These are phyloP conservation scores for Grosmannia huntii DNA, from an alignment of 2,329 filamentous ascomycete species.

Conservation along the genomic window DNA sequence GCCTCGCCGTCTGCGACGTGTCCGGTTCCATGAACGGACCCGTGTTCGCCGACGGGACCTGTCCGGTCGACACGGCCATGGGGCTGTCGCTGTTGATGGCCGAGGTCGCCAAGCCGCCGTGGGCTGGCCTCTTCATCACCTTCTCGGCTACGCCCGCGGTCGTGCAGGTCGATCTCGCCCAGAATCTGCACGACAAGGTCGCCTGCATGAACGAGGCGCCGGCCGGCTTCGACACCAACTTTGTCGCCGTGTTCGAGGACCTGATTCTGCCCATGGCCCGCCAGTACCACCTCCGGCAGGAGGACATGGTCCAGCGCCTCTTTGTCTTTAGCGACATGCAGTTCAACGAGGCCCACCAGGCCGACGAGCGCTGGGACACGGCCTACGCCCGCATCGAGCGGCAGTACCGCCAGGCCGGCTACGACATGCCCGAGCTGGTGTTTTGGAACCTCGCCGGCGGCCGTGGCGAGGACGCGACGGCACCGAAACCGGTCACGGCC, in stretches of 20 bases:
- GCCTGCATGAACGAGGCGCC: slow-evolving; percentile 14
- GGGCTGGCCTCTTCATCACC: slow-evolving; percentile 41
- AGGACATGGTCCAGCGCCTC: slow-evolving; percentile 48
- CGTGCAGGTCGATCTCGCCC: slow-evolving; percentile 24
- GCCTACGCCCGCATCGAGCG: slow-evolving; percentile 36
- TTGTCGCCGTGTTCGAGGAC: slow-evolving; percentile 38
- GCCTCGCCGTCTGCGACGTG: slow-evolving; percentile 46
- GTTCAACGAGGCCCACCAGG: slow-evolving; percentile 29
- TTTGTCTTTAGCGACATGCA: slow-evolving; percentile 53
- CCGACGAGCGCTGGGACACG: slow-evolving; percentile 22
- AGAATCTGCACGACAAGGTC: slow-evolving; percentile 29
- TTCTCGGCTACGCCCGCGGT: slow-evolving; percentile 32
- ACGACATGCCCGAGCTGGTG: slow-evolving; percentile 45
- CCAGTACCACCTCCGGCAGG: slow-evolving; percentile 32
- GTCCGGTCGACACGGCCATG: slow-evolving; percentile 39
- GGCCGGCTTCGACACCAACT: slow-evolving; percentile 34
- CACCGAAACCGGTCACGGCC: slow-evolving; percentile 36
- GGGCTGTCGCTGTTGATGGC: slow-evolving; percentile 43
- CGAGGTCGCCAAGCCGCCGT: slow-evolving; percentile 38
- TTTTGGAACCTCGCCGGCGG: slow-evolving; percentile 46
- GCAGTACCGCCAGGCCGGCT: slow-evolving; percentile 33
- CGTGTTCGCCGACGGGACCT: slow-evolving; percentile 29
- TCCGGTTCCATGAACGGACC: slow-evolving; percentile 36
- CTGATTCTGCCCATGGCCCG: slow-evolving; percentile 42
- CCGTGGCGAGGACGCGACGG: slow-evolving; percentile 15